Percentiles rank a stretch among this genome's conserved stretches.
These are phyloP conservation scores for Fusarium begoniae DNA, from an alignment of 2,329 filamentous ascomycete species.

Conservation along the genomic window DNA sequence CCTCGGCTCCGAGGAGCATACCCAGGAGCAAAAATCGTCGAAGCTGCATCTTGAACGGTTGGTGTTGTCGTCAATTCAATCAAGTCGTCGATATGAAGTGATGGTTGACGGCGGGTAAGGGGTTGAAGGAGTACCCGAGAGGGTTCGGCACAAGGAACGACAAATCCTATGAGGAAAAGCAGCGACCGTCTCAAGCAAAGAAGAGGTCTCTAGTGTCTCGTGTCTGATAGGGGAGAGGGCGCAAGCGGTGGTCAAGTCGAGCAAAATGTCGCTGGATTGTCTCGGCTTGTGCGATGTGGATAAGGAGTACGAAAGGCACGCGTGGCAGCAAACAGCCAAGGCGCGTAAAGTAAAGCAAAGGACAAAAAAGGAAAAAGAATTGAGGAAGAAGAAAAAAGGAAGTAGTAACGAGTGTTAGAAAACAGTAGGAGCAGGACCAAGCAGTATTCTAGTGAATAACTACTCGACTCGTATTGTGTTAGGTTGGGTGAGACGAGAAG, in stretches of 20 bases:
- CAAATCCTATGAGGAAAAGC: slow-evolving; percentile 32
- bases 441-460: slow-evolving; percentile 19
- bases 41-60: slow-evolving; percentile 37
- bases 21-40: slow-evolving; percentile 38
- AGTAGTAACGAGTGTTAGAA: slow-evolving; percentile 29
- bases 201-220: slow-evolving; percentile 12
- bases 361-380: not conserved
- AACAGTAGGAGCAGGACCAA: slow-evolving; percentile 16
- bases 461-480: slow-evolving; percentile 11
- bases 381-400: not conserved
- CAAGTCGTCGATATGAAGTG: slow-evolving; percentile 13
- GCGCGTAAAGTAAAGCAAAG: slow-evolving; percentile 1
- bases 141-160: slow-evolving; percentile 21
- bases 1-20: slow-evolving; percentile 39
- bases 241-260: slow-evolving; percentile 15
- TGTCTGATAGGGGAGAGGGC: slow-evolving; percentile 9
- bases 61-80: slow-evolving; percentile 17
- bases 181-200: slow-evolving; percentile 30
- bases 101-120: slow-evolving; percentile 9
- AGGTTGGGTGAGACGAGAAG: slow-evolving; percentile 15
- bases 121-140: slow-evolving; percentile 22
- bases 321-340: slow-evolving; percentile 22
- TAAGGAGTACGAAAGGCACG: slow-evolving; percentile 26
- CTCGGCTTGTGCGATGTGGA: slow-evolving; percentile 28
- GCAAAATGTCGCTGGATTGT: slow-evolving; percentile 28